These are phyloP conservation scores for Stagonosporopsis cucurbitacearum DNA, from an alignment of 2,329 filamentous ascomycete genomes.

Conservation along the genomic window DNA sequence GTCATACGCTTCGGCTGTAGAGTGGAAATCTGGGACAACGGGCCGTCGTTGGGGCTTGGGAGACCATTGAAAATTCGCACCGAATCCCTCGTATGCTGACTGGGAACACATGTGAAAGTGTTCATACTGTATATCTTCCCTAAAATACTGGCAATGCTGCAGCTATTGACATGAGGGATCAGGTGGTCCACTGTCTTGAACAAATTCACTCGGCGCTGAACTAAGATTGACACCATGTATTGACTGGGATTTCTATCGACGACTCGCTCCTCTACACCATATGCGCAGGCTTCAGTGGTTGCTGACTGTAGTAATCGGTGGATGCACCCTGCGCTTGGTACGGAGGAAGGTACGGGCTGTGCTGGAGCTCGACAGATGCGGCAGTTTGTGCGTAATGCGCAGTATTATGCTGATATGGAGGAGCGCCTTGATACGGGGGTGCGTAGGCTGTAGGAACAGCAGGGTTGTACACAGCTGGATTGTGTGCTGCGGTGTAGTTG, in stretches of 20 bases:
- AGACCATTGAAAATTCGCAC: background rate
- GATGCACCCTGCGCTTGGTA: constrained; percentile 27
- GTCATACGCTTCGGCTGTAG: background rate
- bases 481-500: constrained; percentile 42
- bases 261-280: constrained; percentile 26
- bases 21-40: constrained; percentile 5
- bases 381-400: constrained; percentile 34
- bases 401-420: constrained; percentile 31
- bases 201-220: background rate
- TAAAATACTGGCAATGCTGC: background rate
- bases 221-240: background rate
- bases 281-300: constrained; percentile 37
- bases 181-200: background rate
- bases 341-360: constrained; percentile 26
- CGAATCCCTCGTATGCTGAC: background rate
- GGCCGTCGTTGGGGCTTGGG: constrained; percentile 1
- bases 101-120: background rate
- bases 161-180: background rate
- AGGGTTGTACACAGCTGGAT: constrained; percentile 39
- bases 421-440: constrained; percentile 25
- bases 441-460: constrained; percentile 23
- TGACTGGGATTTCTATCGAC: background rate
- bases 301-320: constrained; percentile 31
- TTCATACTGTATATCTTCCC: background rate
- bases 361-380: constrained; percentile 23